These are phyloP conservation scores for Mimosa bimucronata DNA, from an alignment of 306 rosid genomes.

Conservation along the genomic window DNA sequence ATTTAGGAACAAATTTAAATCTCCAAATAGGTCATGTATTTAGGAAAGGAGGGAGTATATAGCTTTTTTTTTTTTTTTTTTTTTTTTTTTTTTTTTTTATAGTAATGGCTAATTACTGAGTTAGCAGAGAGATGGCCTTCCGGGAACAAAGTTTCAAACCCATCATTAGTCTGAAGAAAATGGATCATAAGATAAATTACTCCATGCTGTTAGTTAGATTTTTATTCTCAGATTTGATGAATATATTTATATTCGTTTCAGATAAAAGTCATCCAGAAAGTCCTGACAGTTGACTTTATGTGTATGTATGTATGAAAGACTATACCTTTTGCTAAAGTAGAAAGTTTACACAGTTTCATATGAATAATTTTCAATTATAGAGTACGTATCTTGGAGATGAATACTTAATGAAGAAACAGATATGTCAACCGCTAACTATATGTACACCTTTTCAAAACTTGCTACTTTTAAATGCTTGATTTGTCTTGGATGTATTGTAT, in stretches of 20 bases:
- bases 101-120: not conserved
- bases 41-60: too few relatives aligned
- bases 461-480: not conserved
- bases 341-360: not conserved
- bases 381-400: not conserved
- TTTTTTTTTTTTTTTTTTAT: too few relatives aligned
- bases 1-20: too few relatives aligned
- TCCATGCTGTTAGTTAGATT: not conserved
- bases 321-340: not conserved
- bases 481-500: not conserved
- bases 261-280: not conserved
- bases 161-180: conserved; percentile 9
- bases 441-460: not conserved
- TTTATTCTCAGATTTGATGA: not conserved
- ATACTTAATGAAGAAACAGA: not conserved
- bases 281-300: not conserved
- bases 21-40: too few relatives aligned
- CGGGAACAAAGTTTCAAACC: not conserved
- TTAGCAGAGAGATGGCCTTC: not conserved
- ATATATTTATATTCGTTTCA: not conserved
- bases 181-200: conserved; percentile 6
- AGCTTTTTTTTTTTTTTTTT: too few relatives aligned
- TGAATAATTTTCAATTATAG: not conserved
- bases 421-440: not conserved
- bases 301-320: not conserved